phyloP scores from a whole-genome alignment of 208 protist species.

The Balamuthia mandrillaris region DNA sequence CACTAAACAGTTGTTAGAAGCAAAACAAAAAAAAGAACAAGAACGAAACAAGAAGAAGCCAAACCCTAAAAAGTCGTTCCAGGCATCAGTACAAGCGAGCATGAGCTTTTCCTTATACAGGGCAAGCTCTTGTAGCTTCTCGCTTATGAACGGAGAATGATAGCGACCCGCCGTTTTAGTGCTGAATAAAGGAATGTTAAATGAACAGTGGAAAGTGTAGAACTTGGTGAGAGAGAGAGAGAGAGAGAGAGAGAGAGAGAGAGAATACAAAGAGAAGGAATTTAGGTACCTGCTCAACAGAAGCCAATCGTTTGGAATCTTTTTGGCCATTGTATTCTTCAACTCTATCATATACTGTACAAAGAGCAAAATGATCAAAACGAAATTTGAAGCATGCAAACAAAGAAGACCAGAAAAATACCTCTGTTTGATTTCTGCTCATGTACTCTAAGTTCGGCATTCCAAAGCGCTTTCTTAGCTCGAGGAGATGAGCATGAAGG shows the following conservation, averaged over 20 bases:
- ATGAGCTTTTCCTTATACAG: constrained; percentile 32
- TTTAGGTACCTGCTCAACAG: constrained; percentile 1
- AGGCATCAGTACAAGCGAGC: constrained; percentile 12
- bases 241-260: background rate
- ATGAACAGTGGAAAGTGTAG: background rate
- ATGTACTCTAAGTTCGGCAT: constrained; percentile 16
- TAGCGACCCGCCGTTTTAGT: constrained; percentile 13
- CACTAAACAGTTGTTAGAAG: background rate
- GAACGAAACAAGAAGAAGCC: background rate
- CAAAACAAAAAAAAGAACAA: background rate
- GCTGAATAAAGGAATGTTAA: background rate
- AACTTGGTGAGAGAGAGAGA: background rate
- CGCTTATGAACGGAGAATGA: constrained; percentile 1
- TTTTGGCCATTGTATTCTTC: background rate
- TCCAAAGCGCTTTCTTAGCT: background rate
- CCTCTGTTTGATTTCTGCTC: constrained; percentile 15
- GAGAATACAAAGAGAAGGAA: background rate
- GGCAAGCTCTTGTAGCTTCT: background rate
- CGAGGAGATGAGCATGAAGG: constrained; percentile 16
- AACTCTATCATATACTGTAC: constrained; percentile 32
- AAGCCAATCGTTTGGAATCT: constrained; percentile 34
- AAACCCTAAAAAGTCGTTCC: constrained; percentile 29
- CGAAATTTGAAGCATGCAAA: background rate
- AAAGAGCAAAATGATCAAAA: background rate
- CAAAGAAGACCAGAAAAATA: background rate